Evolutionary conservation across 805 yeast species (phyloP).

Genomic region (Candida awuae): DNA sequence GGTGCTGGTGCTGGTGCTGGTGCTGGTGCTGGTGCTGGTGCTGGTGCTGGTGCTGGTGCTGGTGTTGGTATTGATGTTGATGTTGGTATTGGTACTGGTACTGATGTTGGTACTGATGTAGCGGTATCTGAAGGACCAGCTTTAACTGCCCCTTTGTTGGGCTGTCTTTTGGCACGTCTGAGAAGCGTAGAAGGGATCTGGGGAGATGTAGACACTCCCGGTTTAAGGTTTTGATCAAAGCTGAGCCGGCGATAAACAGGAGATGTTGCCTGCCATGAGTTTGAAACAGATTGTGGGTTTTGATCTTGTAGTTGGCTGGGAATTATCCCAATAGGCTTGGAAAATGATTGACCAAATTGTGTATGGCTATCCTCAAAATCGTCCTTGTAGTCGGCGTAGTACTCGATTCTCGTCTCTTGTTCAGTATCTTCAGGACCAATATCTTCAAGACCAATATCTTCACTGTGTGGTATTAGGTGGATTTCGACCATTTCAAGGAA

Average conservation of each 20-base stretch:
- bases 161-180: conserved; percentile 40
- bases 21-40: background rate
- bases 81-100: background rate
- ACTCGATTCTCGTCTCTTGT: too few relatives aligned
- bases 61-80: background rate
- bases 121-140: background rate
- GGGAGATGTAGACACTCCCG: conserved; percentile 56
- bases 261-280: background rate
- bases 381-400: conserved; percentile 6
- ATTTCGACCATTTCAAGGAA: conserved; percentile 67
- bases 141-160: background rate
- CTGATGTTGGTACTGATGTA: background rate
- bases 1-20: background rate
- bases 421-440: too few relatives aligned
- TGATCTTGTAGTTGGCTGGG: background rate
- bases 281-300: background rate
- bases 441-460: conserved; percentile 3
- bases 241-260: background rate
- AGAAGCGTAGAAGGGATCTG: conserved; percentile 58
- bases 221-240: conserved; percentile 21
- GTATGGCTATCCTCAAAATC: background rate
- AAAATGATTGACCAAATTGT: too few relatives aligned
- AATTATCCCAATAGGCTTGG: background rate
- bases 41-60: background rate
- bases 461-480: conserved; percentile 38